phyloP scores from a whole-genome alignment of 257 asterid species.

The Euphrasia confusa region DNA sequence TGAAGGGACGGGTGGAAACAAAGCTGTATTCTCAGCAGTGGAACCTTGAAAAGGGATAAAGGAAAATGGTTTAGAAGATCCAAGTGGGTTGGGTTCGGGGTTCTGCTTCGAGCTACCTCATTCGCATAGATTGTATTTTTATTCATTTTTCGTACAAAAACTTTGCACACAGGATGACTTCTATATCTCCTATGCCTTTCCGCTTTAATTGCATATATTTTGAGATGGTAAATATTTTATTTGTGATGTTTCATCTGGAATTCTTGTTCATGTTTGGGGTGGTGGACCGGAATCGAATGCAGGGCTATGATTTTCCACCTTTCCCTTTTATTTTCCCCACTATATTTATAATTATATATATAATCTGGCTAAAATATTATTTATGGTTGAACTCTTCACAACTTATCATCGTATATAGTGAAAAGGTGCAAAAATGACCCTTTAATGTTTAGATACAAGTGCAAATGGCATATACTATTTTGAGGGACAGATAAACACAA shows the following conservation, averaged over 20 bases:
- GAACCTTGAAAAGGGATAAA: background rate
- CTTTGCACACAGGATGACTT: background rate
- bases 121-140: background rate
- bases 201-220: background rate
- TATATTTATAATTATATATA: too few relatives aligned
- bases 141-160: background rate
- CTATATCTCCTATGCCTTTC: background rate
- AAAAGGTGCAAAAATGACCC: too few relatives aligned
- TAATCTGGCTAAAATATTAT: too few relatives aligned
- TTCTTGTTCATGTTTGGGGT: background rate
- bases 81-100: background rate
- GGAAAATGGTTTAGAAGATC: background rate
- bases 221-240: background rate
- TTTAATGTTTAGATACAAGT: too few relatives aligned
- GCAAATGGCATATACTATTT: background rate
- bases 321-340: too few relatives aligned
- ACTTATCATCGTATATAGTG: too few relatives aligned
- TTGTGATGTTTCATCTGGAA: background rate
- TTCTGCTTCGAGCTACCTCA: constrained; percentile 5
- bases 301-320: background rate
- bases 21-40: background rate
- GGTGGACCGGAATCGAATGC: background rate
- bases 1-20: background rate
- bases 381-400: too few relatives aligned
- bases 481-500: too few relatives aligned